A percentile compares a stretch with the other conserved stretches of the same genome.
Evolutionary conservation across 352 stramenopile genomes (phyloP).

Genomic region (Thraustochytrium sp.): DNA sequence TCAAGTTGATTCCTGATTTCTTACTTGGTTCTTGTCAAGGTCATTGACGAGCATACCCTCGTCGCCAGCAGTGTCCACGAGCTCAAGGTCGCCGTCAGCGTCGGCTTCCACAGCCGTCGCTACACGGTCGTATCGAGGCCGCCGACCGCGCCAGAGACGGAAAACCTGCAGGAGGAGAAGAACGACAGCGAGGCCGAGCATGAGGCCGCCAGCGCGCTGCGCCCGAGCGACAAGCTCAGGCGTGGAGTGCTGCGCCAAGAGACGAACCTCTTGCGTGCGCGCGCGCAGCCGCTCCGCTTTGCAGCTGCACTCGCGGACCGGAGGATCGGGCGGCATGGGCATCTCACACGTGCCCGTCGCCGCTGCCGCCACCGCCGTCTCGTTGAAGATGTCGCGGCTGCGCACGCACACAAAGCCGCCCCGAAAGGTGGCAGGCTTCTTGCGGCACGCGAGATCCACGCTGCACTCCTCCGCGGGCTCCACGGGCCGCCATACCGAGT

Average conservation of each 20-base stretch:
- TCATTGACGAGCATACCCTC: too few relatives aligned
- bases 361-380: background rate
- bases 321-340: background rate
- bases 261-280: background rate
- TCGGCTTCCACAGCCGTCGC: too few relatives aligned
- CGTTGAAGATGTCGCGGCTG: background rate
- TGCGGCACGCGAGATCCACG: background rate
- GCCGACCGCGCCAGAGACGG: too few relatives aligned
- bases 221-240: background rate
- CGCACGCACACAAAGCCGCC: background rate
- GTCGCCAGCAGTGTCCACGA: too few relatives aligned
- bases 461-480: slow-evolving; percentile 10
- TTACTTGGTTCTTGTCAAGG: too few relatives aligned
- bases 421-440: too few relatives aligned
- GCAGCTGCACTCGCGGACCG: background rate
- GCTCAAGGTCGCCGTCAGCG: too few relatives aligned
- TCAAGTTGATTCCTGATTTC: too few relatives aligned
- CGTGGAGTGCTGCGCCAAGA: background rate
- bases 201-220: background rate
- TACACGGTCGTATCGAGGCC: too few relatives aligned
- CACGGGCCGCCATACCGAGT: background rate
- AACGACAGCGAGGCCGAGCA: too few relatives aligned
- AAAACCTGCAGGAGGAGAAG: too few relatives aligned
- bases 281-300: background rate
- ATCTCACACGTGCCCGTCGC: background rate